Evolutionary conservation across 441 rosid genomes (phyloP), one percentile per base, ranked within the genome.

Genomic region (Sinapis alba): DNA sequence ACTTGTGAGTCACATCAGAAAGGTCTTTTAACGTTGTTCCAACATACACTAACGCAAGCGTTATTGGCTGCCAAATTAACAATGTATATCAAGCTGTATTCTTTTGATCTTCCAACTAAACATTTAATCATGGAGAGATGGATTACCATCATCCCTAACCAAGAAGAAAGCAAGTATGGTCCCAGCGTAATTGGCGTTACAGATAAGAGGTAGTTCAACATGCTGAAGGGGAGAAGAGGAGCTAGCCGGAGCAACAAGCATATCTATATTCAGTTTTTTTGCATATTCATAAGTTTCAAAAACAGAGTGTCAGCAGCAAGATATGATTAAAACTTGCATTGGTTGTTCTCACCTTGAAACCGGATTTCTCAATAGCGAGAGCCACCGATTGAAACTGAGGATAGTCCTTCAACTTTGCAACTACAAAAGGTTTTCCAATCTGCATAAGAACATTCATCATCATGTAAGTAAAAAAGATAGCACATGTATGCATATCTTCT

Each of bases 1-100:
- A 92, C 24, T 91, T 93, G 78, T 87, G 98, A 32, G 90, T 93
- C 73, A 92, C 97, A 74, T 92, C 96, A 61, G 98, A 93, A 79
- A 96, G 90, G 87, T 93, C 97, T 83, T 93, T 96, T 21, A 96
- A 83, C 36, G 96, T 93, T 65, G 99, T 93, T 79, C 99, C 99
- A 68, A 81, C 85, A 73, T 96, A 93, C 20, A 90, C 98, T 61
- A 96, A 80, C n/a, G 86, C 96, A 74, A 93, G 85, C n/a, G 98
- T 96, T 84, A 89, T 92, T 38, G 98, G 99, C 99, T 96, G 91
- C 47, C 53, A 4, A 58, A 58, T 45, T 4, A 81, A 60, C 67
- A 84, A 28, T 0, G 60, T 10, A 69, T 68, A 54, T 62, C 63
- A 76, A 65, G 65, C 68, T 74, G 60, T 62, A 30, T 47, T 47